Conservation (phyloP, 768 basidiomycete genomes). For the Mycena rosella region DNA sequence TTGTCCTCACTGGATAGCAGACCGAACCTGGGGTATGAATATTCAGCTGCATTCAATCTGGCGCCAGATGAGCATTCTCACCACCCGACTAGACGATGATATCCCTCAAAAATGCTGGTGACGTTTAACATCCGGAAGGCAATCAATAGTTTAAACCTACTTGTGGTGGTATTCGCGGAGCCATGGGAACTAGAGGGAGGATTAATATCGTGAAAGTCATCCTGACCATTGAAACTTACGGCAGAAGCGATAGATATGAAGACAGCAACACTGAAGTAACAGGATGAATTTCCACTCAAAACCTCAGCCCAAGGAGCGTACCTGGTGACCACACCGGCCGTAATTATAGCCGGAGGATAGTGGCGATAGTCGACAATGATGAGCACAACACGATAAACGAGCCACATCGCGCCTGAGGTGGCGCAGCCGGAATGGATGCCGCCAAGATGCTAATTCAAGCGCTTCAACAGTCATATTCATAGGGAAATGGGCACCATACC, state of each 20-base stretch:
- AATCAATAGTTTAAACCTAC: slow-evolving; percentile 49
- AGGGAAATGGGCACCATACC: too few relatives aligned
- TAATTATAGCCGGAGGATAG: slow-evolving; percentile 68
- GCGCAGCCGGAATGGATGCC: slow-evolving; percentile 91
- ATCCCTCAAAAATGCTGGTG: slow-evolving; percentile 79
- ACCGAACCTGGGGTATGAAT: slow-evolving; percentile 50
- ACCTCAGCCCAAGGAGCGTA: too few relatives aligned
- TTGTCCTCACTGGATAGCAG: slow-evolving; percentile 63
- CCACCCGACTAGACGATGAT: slow-evolving; percentile 89
- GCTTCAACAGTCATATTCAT: too few relatives aligned
- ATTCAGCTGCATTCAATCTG: slow-evolving; percentile 14
- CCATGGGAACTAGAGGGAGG: slow-evolving; percentile 68
- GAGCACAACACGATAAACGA: slow-evolving; percentile 70
- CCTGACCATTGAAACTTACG: slow-evolving; percentile 6
- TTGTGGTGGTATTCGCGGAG: slow-evolving; percentile 87
- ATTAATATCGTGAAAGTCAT: not conserved
- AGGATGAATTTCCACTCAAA: too few relatives aligned
- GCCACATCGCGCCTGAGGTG: slow-evolving; percentile 79
- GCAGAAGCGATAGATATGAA: slow-evolving; percentile 74
- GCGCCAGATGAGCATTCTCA: slow-evolving; percentile 40
- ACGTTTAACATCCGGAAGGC: not conserved
- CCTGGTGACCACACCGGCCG: slow-evolving; percentile 73
- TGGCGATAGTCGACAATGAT: slow-evolving; percentile 64
- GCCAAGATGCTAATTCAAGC: slow-evolving; percentile 87
- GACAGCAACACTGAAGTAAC: slow-evolving; percentile 67